Percentiles rank a stretch among this genome's conserved stretches.
Conservation (phyloP, 83 land plant species). For the Isoetes engelmannii region DNA sequence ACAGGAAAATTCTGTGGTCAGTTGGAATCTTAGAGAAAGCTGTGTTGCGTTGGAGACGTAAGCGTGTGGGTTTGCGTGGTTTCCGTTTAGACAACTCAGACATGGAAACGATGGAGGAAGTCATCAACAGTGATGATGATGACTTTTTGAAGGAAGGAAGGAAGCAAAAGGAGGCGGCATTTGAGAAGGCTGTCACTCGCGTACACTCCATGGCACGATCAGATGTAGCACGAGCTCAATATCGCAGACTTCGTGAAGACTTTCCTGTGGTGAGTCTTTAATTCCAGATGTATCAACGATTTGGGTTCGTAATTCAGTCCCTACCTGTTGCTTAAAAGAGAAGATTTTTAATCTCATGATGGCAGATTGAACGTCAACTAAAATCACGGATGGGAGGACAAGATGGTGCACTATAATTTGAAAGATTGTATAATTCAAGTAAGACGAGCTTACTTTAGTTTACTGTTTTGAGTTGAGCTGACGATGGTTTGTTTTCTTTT, state of each 20-base stretch:
- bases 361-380: no score
- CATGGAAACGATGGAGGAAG: constrained; percentile 31
- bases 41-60: constrained; percentile 81
- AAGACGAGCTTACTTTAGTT: no score
- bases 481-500: no score
- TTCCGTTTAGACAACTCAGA: constrained; percentile 33
- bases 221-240: constrained; percentile 73
- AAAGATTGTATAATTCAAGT: no score
- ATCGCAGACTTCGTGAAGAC: constrained; percentile 67
- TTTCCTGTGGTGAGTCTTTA: constrained; percentile 6
- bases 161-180: constrained; percentile 56
- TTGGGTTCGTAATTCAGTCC: no score
- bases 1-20: constrained; percentile 67
- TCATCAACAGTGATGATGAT: constrained; percentile 45
- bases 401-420: no score
- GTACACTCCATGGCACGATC: constrained; percentile 78
- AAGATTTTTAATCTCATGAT: no score
- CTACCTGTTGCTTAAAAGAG: no score
- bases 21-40: constrained; percentile 78
- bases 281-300: no score
- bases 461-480: no score
- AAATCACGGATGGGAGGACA: no score
- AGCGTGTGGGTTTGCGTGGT: constrained; percentile 81
- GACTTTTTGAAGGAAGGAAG: constrained; percentile 65
- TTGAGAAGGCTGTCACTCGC: constrained; percentile 61